Conservation (phyloP, 352 stramenopile species). For the Phytophthora boehmeriae region DNA sequence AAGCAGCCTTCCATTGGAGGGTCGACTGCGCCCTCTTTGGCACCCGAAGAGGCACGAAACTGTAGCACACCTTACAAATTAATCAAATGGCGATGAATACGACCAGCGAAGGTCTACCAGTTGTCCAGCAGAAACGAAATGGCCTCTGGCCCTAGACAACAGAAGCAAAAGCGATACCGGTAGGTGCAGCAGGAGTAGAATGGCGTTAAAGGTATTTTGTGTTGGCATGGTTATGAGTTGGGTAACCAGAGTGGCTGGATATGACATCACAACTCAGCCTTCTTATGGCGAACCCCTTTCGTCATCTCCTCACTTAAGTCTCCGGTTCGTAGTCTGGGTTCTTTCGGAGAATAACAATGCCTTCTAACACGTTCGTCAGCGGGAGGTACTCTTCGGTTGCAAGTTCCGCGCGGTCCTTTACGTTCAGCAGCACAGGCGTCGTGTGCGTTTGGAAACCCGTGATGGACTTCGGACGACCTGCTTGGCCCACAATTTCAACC, state of each 20-base stretch:
- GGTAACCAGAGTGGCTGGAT: slow-evolving; percentile 21
- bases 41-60: slow-evolving; percentile 30
- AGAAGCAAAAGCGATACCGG: slow-evolving; percentile 1
- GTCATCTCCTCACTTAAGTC: slow-evolving; percentile 49
- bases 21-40: too few species aligned
- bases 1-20: too few species aligned
- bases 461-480: slow-evolving; percentile 99
- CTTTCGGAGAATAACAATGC: slow-evolving; percentile 98
- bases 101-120: not conserved
- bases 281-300: slow-evolving; percentile 17
- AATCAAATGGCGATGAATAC: not conserved
- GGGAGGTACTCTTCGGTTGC: slow-evolving; percentile 97
- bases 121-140: too few species aligned
- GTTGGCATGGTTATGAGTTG: slow-evolving; percentile 36
- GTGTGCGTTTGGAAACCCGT: slow-evolving; percentile 99
- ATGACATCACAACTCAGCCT: slow-evolving; percentile 22
- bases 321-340: slow-evolving; percentile 94
- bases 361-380: slow-evolving; percentile 97
- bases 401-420: slow-evolving; percentile 98
- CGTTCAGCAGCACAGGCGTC: slow-evolving; percentile 97
- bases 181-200: not conserved
- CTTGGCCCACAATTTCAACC: slow-evolving; percentile 99
- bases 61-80: slow-evolving; percentile 4
- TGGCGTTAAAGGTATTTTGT: slow-evolving; percentile 40
- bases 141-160: not conserved